These are phyloP conservation scores for Nissolia schottii DNA, from an alignment of 306 rosid species.

Conservation along the genomic window DNA sequence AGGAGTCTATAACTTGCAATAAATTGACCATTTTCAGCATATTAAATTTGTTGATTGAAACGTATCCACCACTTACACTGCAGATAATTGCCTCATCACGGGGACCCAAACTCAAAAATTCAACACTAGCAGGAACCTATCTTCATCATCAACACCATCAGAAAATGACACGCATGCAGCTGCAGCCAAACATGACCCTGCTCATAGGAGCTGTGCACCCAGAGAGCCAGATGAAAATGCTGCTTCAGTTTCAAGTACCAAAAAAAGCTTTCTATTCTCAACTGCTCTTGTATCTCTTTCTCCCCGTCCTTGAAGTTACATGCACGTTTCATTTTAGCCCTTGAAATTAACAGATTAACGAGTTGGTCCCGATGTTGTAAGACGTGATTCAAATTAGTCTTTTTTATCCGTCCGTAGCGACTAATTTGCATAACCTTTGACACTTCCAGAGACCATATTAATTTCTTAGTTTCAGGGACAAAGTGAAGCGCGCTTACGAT, in stretches of 20 bases:
- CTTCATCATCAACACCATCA: conserved; percentile 33
- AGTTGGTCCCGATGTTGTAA: too few species aligned
- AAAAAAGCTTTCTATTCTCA: neutral
- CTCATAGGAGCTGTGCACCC: conserved; percentile 28
- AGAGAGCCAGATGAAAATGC: conserved; percentile 26
- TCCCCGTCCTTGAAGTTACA: too few species aligned
- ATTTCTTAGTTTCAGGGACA: too few species aligned
- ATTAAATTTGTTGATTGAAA: neutral
- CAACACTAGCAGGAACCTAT: conserved; percentile 23
- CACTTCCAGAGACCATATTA: too few species aligned
- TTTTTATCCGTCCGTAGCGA: too few species aligned
- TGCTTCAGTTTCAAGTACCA: conserved; percentile 38
- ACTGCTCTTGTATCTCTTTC: neutral
- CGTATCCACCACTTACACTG: neutral
- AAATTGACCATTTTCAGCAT: conserved; percentile 9
- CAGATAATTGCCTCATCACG: conserved; percentile 11
- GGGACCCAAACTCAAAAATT: conserved; percentile 29
- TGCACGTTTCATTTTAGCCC: too few species aligned
- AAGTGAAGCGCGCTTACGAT: too few species aligned
- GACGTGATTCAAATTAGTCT: too few species aligned
- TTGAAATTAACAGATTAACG: too few species aligned
- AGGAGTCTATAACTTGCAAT: conserved; percentile 19
- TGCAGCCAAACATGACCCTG: conserved; percentile 10
- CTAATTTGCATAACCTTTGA: too few species aligned
- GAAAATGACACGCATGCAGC: conserved; percentile 20